A percentile compares a stretch with the other conserved stretches of the same genome.
phyloP scores from a whole-genome alignment of 2,329 filamentous ascomycete species.

The Pseudopyrenochaeta lycopersici region DNA sequence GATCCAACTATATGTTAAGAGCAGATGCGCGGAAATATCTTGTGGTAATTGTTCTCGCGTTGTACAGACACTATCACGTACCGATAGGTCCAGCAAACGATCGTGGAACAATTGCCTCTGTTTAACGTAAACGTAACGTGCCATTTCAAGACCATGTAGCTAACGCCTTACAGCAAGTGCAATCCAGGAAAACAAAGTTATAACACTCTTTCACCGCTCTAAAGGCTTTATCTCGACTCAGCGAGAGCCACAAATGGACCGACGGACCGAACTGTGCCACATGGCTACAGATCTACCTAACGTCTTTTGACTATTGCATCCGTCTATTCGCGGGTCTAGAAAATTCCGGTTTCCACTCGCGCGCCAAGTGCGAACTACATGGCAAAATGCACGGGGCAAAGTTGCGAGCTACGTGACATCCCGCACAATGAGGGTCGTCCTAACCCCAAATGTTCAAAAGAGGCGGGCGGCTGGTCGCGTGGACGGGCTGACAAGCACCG shows the following conservation, averaged over 20 bases:
- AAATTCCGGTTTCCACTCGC: too few relatives aligned
- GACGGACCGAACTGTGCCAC: not conserved
- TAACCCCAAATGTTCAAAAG: not conserved
- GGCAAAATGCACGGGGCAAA: too few relatives aligned
- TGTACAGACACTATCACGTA: not conserved
- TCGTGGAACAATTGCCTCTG: not conserved
- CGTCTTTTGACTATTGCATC: too few relatives aligned
- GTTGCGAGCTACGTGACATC: not conserved
- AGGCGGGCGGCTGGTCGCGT: not conserved
- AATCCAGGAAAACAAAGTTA: not conserved
- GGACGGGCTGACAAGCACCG: not conserved
- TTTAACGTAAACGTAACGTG: not conserved
- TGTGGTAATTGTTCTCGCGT: not conserved
- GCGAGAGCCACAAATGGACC: not conserved
- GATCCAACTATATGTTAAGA: not conserved
- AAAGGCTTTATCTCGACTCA: not conserved
- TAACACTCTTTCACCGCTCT: not conserved
- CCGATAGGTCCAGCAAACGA: not conserved
- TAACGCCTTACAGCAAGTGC: not conserved
- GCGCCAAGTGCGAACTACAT: not conserved
- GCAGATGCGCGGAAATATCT: not conserved
- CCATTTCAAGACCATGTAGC: not conserved
- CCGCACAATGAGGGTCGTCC: not conserved
- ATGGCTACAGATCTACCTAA: not conserved
- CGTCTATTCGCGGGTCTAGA: too few relatives aligned